Evolutionary conservation across 768 basidiomycete species (phyloP).

Genomic region (Gelatoporia subvermispora): DNA sequence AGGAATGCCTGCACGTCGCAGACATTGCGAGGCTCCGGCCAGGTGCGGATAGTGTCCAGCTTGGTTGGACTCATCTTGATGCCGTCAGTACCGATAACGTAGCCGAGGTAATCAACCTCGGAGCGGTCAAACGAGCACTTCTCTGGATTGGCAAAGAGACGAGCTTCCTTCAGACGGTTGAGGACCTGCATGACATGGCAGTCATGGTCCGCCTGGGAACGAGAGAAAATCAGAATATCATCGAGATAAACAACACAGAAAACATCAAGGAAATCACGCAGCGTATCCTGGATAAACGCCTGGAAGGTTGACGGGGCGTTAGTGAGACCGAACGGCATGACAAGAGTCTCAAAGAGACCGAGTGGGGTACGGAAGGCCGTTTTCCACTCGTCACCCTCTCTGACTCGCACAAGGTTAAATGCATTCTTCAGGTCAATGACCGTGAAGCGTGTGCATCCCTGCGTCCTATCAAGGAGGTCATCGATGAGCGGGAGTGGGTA

Average conservation of each 20-base stretch:
- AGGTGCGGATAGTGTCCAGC: constrained; percentile 27
- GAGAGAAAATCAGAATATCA: constrained; percentile 15
- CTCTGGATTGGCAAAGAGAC: constrained; percentile 25
- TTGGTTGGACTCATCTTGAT: constrained; percentile 38
- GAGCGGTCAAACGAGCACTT: constrained; percentile 33
- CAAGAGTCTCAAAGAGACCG: constrained; percentile 30
- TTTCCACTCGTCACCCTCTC: constrained; percentile 32
- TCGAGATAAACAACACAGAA: constrained; percentile 22
- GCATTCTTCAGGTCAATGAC: constrained; percentile 36
- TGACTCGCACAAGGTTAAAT: constrained; percentile 38
- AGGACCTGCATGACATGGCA: constrained; percentile 14
- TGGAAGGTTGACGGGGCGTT: constrained; percentile 17
- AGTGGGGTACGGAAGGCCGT: constrained; percentile 34
- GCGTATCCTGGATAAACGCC: constrained; percentile 11
- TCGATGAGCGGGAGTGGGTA: constrained; percentile 30
- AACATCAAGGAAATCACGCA: constrained; percentile 10
- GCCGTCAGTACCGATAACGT: constrained; percentile 27
- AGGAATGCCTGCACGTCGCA: constrained; percentile 28
- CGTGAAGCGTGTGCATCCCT: constrained; percentile 23
- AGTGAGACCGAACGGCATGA: constrained; percentile 32
- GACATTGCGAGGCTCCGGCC: constrained; percentile 23
- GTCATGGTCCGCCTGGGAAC: constrained; percentile 10
- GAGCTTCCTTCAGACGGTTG: constrained; percentile 23
- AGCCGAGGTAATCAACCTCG: constrained; percentile 38
- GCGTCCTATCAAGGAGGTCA: constrained; percentile 24